Evolutionary conservation across 192 early-diverging fungal species (phyloP).

Genomic region (Chytriomyces confervae): DNA sequence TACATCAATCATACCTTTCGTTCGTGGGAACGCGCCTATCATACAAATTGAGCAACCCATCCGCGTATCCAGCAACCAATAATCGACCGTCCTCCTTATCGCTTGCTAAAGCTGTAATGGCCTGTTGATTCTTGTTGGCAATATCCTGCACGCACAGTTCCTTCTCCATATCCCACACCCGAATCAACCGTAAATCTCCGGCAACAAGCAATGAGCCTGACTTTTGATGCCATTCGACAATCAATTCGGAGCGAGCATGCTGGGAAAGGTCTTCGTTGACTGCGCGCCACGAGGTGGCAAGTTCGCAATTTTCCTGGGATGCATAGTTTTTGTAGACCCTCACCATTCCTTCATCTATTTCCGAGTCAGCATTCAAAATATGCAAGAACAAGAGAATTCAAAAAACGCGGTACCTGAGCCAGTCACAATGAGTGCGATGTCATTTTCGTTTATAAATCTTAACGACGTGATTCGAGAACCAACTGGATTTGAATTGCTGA

Average conservation of each 20-base stretch:
- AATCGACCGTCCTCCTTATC: conserved; percentile 67
- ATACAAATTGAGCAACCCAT: conserved; percentile 74
- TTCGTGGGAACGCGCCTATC: conserved; percentile 63
- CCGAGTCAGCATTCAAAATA: too few species aligned
- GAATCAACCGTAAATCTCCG: conserved; percentile 70
- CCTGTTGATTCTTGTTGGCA: conserved; percentile 12
- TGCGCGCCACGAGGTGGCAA: conserved; percentile 78
- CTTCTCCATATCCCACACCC: conserved; percentile 81
- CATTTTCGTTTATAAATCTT: conserved; percentile 91
- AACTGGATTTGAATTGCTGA: conserved; percentile 72
- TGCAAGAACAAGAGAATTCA: conserved; percentile 8
- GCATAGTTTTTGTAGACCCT: conserved; percentile 77
- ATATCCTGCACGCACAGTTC: conserved; percentile 67
- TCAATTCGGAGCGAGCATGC: conserved; percentile 51
- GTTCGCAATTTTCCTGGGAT: conserved; percentile 58
- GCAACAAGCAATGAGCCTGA: conserved; percentile 68
- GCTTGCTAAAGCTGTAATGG: conserved; percentile 70
- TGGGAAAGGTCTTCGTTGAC: conserved; percentile 71
- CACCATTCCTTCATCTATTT: conserved; percentile 75
- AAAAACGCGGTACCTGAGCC: conserved; percentile 69
- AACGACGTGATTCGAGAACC: conserved; percentile 75
- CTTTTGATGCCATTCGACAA: conserved; percentile 82
- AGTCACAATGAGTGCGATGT: conserved; percentile 79
- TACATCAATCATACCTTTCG: conserved; percentile 51
- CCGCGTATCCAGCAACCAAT: conserved; percentile 75